Evolutionary conservation across 2,329 filamentous ascomycete species (phyloP), one percentile per base, ranked within the genome.

Genomic region (Akanthomyces muscarius): DNA sequence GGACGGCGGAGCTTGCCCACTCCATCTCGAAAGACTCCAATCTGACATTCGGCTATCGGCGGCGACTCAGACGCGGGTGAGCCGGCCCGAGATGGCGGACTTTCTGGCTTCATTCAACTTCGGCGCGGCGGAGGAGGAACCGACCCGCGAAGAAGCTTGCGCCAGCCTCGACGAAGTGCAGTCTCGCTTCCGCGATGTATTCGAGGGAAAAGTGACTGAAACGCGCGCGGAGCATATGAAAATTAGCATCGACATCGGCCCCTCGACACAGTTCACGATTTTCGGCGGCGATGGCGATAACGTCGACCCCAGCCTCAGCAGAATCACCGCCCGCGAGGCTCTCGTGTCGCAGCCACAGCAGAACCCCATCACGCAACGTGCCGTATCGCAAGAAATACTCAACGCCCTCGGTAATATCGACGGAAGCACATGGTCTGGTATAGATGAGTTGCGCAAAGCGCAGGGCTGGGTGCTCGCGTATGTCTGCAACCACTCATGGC

Each of bases 381-480:
- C 77, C 1, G 77, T 85, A 36, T 78, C 81, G 10, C 80, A 79
- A 66, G 76, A 81, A 58, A 80, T 87, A 64, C 72, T 80, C 38
- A 69, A 68, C 13, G 72, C 74, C 3, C 67, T 86, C 16, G 73
- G 78, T 28, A 70, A 71, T 8, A 74, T 77, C 4, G 83, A 86
- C 65, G 74, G 73, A 16, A 83, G 82, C 66, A 71, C 70, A 0
- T 86, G 84, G 84, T 69, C 68, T 2, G 71, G 81, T 33, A 75
- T 79, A 23, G 74, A 80, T 21, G 75, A 82, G 23, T 77, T 78
- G 28, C 74, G 78, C 16, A 74, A 70, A 8, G 65, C 77, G 0
- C 78, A 82, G 51, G 82, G 83, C 5, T 86, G 83, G 83, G 76
- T 74, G 1, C 80, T 86, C 61, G 78, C 76, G 3, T 86, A 83